Base-by-base conservation (phyloP, 352 stramenopile genomes). In the Phytophthora europaea region DNA sequence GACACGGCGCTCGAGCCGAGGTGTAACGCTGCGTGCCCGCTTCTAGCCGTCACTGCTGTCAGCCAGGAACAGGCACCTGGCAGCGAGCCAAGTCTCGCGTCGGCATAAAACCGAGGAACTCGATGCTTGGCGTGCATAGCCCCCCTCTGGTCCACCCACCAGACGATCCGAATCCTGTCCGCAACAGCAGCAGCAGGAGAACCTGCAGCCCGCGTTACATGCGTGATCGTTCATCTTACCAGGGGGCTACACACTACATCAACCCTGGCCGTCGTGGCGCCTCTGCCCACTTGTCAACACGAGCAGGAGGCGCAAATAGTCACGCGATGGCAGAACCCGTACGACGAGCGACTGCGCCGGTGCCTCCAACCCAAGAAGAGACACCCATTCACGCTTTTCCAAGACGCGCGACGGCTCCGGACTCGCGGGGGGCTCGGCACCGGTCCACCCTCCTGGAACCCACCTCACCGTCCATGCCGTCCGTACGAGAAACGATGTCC, bases 141-240 rank as follows among this genome's bases (percentile, higher is more conserved):
- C 53, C 47, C 28, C 64, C 65, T 54, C 52, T 73, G 65, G 53
- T 65, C 45, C 59, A 75, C 62, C 71, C 68, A 78, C 66, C 71
- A 78, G 71, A 72, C 67, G 66, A 78, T 52, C 65, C 71, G 45
- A 61, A 77, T 66, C 57, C 70, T 63, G n/a, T 50, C 48, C 18
- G 31, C 59, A 57, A 34, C 28, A 64, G 50, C 66, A 68, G 57
- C 48, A 61, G 40, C 40, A n/a, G 20, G 16, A 15, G 31, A 53
- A 53, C 7, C n/a, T 28, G n/a, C 47, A 53, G 47, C 20, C 43
- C 20, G 20, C 47, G 47, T n/a, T n/a, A 53, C 47, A 53, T 53
- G 13, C 20, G n/a, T 10, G 28, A 8, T 31, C 0, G 28, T 31
- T 31, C 28, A 20, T 56, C 23, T 56, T 56, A 13, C 22, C 50